Conservation (phyloP, 2,329 filamentous ascomycete genomes). For the Xylariaceae sp. region DNA sequence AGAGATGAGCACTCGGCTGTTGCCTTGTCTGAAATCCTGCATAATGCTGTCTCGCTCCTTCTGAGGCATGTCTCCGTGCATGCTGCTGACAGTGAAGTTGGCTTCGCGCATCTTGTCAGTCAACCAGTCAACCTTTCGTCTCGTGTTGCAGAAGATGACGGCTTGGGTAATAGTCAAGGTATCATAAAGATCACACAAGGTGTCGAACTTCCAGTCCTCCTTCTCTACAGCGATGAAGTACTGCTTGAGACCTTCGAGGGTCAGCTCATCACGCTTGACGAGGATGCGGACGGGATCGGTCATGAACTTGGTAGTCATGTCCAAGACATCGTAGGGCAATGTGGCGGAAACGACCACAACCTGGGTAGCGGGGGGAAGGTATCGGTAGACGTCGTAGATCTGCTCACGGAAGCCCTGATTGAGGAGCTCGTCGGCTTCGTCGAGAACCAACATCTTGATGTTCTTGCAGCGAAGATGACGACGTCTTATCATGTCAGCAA, state of each 20-base stretch:
- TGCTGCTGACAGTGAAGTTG: conserved; percentile 97
- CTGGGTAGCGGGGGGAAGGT: conserved; percentile 92
- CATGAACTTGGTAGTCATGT: conserved; percentile 99
- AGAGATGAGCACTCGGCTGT: conserved; percentile 92
- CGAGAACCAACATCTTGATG: conserved; percentile 63
- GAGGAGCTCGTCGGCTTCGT: conserved; percentile 64
- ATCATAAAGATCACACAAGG: conserved; percentile 96
- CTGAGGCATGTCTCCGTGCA: conserved; percentile 99
- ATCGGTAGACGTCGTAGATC: conserved; percentile 98
- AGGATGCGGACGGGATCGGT: conserved; percentile 94
- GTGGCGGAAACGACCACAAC: conserved; percentile 98
- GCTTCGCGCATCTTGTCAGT: conserved; percentile 99
- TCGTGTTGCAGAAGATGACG: conserved; percentile 99
- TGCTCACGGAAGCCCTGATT: conserved; percentile 97
- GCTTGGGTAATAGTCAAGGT: conserved; percentile 98
- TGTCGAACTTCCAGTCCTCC: conserved; percentile 99
- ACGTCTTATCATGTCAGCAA: conserved; percentile 64
- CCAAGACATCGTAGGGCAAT: conserved; percentile 93
- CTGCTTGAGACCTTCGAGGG: conserved; percentile 94
- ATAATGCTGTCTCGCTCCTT: conserved; percentile 98
- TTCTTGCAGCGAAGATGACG: conserved; percentile 57
- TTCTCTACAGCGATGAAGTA: conserved; percentile 99
- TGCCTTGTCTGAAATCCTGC: conserved; percentile 97
- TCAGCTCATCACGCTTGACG: conserved; percentile 98
- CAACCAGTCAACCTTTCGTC: conserved; percentile 98